Conservation (phyloP, 345 rosid species). For the Geranium rotundifolium region DNA sequence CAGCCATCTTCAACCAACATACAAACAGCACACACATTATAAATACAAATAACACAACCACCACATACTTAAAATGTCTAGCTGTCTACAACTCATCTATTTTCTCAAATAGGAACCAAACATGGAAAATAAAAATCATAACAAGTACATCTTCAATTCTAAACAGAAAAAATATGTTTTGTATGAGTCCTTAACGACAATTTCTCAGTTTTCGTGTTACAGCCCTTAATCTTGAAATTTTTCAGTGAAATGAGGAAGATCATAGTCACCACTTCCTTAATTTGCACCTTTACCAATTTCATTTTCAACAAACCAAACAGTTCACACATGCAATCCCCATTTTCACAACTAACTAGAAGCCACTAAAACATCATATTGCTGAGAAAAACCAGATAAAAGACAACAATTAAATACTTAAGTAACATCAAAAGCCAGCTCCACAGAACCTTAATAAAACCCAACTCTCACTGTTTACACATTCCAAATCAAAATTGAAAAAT, state of each 20-base stretch:
- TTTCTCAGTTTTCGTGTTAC: background rate
- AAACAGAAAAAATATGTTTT: too few relatives aligned
- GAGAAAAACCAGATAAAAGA: too few relatives aligned
- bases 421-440: too few relatives aligned
- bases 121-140: background rate
- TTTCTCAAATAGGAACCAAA: background rate
- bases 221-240: background rate
- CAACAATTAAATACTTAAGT: too few relatives aligned
- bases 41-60: background rate
- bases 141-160: background rate
- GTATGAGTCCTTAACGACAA: too few relatives aligned
- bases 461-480: too few relatives aligned
- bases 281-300: background rate
- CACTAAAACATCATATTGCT: too few relatives aligned
- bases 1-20: conserved; percentile 51
- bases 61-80: conserved; percentile 13
- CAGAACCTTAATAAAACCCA: too few relatives aligned
- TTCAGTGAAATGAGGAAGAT: background rate
- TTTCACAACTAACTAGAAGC: background rate
- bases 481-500: too few relatives aligned
- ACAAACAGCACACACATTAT: background rate
- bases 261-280: background rate
- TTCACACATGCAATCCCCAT: background rate
- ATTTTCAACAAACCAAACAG: background rate
- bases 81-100: background rate